Percentiles rank a stretch among this genome's conserved stretches.
Evolutionary conservation across 768 basidiomycete species (phyloP).

Genomic region (Russula sp.): DNA sequence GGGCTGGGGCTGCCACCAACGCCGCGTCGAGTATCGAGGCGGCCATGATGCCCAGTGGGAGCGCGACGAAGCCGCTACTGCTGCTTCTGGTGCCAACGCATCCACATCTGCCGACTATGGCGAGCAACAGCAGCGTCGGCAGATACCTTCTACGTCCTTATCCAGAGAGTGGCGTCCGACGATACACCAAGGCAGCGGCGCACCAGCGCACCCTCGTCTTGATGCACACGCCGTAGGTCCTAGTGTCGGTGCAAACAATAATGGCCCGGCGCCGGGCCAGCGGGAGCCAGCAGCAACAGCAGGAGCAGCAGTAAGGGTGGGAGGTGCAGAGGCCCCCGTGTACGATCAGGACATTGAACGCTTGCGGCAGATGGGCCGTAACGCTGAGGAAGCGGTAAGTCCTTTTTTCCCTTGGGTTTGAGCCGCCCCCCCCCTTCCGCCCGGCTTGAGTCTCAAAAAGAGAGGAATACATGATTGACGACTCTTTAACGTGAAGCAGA

Average conservation of each 20-base stretch:
- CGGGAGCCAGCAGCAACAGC: background rate
- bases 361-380: slow-evolving; percentile 23
- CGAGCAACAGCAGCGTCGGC: too few species aligned
- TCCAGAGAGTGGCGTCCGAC: background rate
- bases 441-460: too few species aligned
- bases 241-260: too few species aligned
- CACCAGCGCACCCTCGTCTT: too few species aligned
- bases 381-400: slow-evolving; percentile 31
- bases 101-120: background rate
- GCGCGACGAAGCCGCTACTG: slow-evolving; percentile 3
- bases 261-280: too few species aligned
- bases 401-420: background rate
- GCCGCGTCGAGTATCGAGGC: slow-evolving; percentile 31
- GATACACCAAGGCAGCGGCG: background rate
- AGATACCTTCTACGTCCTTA: too few species aligned
- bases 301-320: background rate
- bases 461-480: background rate
- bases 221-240: too few species aligned
- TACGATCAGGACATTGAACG: slow-evolving; percentile 5
- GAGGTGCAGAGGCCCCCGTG: background rate
- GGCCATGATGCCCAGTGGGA: slow-evolving; percentile 26
- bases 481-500: slow-evolving; percentile 31
- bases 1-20: slow-evolving; percentile 23
- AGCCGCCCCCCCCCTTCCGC: too few species aligned
- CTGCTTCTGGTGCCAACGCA: background rate